Evolutionary conservation across 2,329 filamentous ascomycete species (phyloP), one percentile per base, ranked within the genome.

Genomic region (Talaromyces pinophilus): DNA sequence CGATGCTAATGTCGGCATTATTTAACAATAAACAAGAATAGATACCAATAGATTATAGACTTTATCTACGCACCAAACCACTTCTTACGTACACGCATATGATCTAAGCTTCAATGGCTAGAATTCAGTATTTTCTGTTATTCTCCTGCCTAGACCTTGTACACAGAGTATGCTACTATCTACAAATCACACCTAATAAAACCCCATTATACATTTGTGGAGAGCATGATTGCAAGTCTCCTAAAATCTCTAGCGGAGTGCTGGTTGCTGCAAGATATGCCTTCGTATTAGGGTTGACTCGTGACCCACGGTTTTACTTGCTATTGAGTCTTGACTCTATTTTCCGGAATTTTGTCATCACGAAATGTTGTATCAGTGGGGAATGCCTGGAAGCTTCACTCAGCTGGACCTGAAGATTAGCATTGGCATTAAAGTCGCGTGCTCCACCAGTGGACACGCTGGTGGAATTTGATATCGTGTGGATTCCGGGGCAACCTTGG

Each of bases 1-100:
- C 57, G 25, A 60, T 60, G 57, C 57, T 42, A 35, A 54, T 54
- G 10, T 54, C 50, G 17, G 17, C 25, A n/a, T 17, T 54, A 33
- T 54, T 54, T 17, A 54, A 33, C 28, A 54, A n/a, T 54, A 54
- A 54, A 11, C 50, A 54, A 11, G 50, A 54, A 33, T 54, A 33
- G 48, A n/a, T 11, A 28, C 44, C 48, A 17, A 54, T 54, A 54
- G 25, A 2, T 54, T 54, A 54, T 33, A 54, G 50, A 54, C 28
- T 54, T 52, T 15, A 52, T 30, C 6, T 11, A 17, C 48, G 22
- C 25, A 10, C 4, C 25, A 30, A 52, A 15, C 10, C 13, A 25
- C 19, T 48, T 22, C 25, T 15, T 17, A 28, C 13, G 22, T 15
- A 25, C 7, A 48, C 11, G 46, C 7, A 19, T 48, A 48, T 52